Evolutionary conservation across 31 red algal genomes (phyloP), one percentile per base, ranked within the genome.

Genomic region (Porphyra umbilicalis): DNA sequence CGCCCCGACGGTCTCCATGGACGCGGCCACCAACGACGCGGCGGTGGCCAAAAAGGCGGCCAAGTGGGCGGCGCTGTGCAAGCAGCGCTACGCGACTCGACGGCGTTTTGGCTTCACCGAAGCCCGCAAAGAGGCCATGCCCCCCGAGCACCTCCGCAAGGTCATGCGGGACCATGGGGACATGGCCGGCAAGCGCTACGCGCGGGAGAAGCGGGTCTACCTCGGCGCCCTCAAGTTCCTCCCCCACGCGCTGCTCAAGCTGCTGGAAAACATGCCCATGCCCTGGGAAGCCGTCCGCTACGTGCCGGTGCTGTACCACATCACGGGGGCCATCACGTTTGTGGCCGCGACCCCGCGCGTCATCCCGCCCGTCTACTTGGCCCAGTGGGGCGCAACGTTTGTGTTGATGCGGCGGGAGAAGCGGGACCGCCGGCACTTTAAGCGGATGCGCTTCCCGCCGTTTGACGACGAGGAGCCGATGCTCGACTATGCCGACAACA

Each of bases 381-480:
- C 97, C 25, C 97, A 99, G 77, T 99, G 97, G 94, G 97, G 90
- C 33, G 79, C 84, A 0, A 94, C 90, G 91, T 99, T 91, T 91
- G 90, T 94, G 16, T 84, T 94, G 79, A 95, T 99, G 93, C 83
- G 93, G 76, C 79, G 97, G 38, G 93, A 94, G 67, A 95, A 96
- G 81, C 79, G 93, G 11, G 93, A 99, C 77, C 83, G 93, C 2
- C 86, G 91, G 32, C 93, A 95, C 79, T 99, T 99, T 80, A 85
- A 91, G 8, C 88, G 95, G 33, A 91, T 99, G 91, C 84, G 97
- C 8, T 87, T 99, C 35, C 97, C 91, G 29, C 93, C 93, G 15
- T 98, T 98, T 90, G 95, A 98, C 85, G 95, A 98, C 84, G 95
- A 98, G 39, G 92, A 98, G 79, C 97, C 97, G 34, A 88, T 94